phyloP scores from a whole-genome alignment of 306 rosid genomes.

The Quercus cerris region DNA sequence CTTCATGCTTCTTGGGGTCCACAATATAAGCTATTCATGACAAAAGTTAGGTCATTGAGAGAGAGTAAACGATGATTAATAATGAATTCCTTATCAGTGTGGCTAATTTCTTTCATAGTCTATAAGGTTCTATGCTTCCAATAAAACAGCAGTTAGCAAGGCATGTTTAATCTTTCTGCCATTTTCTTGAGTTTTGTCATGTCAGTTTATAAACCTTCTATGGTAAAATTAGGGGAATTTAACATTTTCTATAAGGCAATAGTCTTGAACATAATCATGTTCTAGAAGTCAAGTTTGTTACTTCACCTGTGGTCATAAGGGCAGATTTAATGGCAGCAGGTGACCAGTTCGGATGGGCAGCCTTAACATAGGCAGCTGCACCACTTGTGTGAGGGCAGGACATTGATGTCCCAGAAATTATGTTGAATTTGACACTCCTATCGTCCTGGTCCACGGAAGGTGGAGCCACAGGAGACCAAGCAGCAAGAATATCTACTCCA shows the following conservation, averaged over 20 bases:
- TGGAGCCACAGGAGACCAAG: constrained; percentile 28
- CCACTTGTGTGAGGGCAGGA: constrained; percentile 32
- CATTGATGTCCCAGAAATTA: constrained; percentile 33
- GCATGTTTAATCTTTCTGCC: background rate
- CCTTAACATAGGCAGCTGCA: constrained; percentile 36
- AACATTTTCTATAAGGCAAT: background rate
- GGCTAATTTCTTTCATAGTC: too few relatives aligned
- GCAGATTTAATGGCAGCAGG: constrained; percentile 35
- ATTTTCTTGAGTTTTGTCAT: too few relatives aligned
- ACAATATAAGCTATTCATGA: constrained; percentile 13
- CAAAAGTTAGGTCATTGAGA: background rate
- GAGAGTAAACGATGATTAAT: background rate
- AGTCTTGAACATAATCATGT: background rate
- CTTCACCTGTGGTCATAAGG: constrained; percentile 32
- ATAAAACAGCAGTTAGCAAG: background rate
- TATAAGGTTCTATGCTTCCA: too few relatives aligned
- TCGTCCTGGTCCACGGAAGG: background rate
- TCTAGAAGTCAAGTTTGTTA: background rate
- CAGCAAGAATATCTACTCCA: constrained; percentile 34
- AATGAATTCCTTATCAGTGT: too few relatives aligned
- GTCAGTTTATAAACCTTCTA: too few relatives aligned
- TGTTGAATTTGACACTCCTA: constrained; percentile 15
- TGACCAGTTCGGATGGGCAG: constrained; percentile 31
- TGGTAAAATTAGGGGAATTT: too few relatives aligned
- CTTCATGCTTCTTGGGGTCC: constrained; percentile 25